Evolutionary conservation across 306 rosid genomes (phyloP), one percentile per base, ranked within the genome.

Genomic region (Boehmeria nivea): DNA sequence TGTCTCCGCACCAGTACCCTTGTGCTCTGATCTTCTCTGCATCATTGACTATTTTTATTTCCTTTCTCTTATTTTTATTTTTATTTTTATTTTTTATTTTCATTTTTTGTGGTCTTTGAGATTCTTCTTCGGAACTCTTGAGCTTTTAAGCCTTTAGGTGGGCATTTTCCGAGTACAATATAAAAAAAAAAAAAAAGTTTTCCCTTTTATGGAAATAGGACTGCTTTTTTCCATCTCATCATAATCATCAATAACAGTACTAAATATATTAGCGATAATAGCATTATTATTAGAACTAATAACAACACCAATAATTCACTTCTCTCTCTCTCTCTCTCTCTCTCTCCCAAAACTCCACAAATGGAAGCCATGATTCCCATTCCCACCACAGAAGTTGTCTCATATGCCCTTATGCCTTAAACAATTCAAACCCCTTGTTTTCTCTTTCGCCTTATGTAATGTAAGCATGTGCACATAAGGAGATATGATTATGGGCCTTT

Each of bases 161-260:
- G 88, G 87, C 78, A 75, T 87, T 84, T 72, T 71, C 84, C 76
- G 80, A 66, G 87, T 73, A 76, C 91, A 84, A 59, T 76, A 65
- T 63, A 78, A n/a, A n/a, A n/a, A n/a, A 84, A 86, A 86, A 80
- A 73, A 79, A 40, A 40, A 40, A n/a, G 45, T 40, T 31, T 66
- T 47, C 87, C 85, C 70, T 84, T 74, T 87, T 82, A 74, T 74
- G 85, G 88, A 84, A 91, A 80, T 74, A 87, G 79, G 94, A 75
- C 83, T 74, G 85, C 96, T 78, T 87, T 76, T 80, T 76, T 59
- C 66, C 67, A 72, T 80, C 78, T 84, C 80, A 76, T 84, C 79
- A 76, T 60, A 67, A 68, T 71, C 66, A 72, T 51, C 54, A 63
- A 45, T 18, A 60, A 31, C 25, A 46, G 70, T 34, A 60, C 43